phyloP scores from a whole-genome alignment of 345 rosid species.

The Citrus cavaleriei region DNA sequence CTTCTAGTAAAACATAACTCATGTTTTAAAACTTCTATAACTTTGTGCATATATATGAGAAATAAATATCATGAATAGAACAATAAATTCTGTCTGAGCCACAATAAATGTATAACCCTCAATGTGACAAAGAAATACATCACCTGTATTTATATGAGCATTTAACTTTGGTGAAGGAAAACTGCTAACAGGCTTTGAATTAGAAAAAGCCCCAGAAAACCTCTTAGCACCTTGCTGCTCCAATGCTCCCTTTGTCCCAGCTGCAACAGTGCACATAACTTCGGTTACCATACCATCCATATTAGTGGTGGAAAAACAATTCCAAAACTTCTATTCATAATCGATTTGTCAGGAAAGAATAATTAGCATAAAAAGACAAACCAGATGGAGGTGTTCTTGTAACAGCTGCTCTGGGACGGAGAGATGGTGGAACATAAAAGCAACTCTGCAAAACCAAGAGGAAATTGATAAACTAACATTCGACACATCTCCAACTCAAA shows the following conservation, averaged over 20 bases:
- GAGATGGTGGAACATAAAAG: conserved; percentile 84
- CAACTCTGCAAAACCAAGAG: conserved; percentile 55
- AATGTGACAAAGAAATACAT: not conserved
- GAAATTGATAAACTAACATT: not conserved
- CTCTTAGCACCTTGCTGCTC: conserved; percentile 51
- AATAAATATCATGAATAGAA: too few relatives aligned
- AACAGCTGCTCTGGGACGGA: conserved; percentile 51
- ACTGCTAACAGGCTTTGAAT: conserved; percentile 38
- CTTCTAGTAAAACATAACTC: not conserved
- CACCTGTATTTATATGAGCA: conserved; percentile 46
- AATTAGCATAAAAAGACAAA: conserved; percentile 7
- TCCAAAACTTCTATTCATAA: not conserved
- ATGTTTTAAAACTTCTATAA: not conserved
- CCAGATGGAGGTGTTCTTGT: conserved; percentile 76
- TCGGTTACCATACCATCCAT: not conserved
- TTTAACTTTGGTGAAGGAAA: conserved; percentile 47
- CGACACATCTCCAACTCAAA: not conserved
- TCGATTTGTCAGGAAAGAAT: not conserved
- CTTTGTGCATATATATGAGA: not conserved
- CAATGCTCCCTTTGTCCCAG: conserved; percentile 41
- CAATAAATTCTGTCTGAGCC: not conserved
- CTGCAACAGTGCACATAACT: conserved; percentile 26
- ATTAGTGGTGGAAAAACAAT: not conserved
- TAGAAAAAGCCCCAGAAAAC: conserved; percentile 39
- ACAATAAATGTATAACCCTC: not conserved